phyloP scores from a whole-genome alignment of 2,329 filamentous ascomycete genomes.

The Calonectria pauciramosa region DNA sequence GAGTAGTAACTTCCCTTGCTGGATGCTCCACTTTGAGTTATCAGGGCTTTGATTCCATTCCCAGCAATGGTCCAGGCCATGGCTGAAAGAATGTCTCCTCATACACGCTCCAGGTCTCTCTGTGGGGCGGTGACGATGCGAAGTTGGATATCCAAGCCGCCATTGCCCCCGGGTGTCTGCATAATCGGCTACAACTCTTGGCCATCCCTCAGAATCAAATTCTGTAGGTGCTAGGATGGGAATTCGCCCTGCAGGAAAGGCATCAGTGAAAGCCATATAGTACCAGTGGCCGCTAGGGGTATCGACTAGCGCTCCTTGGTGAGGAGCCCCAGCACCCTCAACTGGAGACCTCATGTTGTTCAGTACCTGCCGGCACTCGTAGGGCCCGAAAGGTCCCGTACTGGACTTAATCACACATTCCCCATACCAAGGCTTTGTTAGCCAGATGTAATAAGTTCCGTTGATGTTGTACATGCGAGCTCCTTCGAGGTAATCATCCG shows the following conservation, averaged over 20 bases:
- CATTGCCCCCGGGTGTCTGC: not conserved
- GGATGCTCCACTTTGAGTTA: not conserved
- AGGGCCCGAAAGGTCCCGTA: constrained; percentile 62
- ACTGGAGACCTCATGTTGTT: constrained; percentile 57
- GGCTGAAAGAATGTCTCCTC: not conserved
- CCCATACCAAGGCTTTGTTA: constrained; percentile 58
- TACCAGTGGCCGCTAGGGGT: constrained; percentile 68
- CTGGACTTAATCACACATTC: constrained; percentile 63
- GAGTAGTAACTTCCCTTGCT: not conserved
- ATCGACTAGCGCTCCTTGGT: constrained; percentile 69
- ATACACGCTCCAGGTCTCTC: not conserved
- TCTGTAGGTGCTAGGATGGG: constrained; percentile 68
- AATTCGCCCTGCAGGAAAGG: constrained; percentile 68
- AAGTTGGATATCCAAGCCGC: not conserved
- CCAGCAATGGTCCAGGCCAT: not conserved
- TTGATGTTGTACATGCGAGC: constrained; percentile 68
- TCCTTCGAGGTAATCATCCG: constrained; percentile 58
- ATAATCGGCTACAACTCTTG: constrained; percentile 40
- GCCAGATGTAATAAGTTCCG: constrained; percentile 67
- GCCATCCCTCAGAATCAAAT: constrained; percentile 62
- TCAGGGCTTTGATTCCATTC: constrained; percentile 15
- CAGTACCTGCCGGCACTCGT: constrained; percentile 58
- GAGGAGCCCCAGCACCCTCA: constrained; percentile 57
- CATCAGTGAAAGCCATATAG: constrained; percentile 68
- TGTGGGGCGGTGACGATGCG: too few species aligned